Conservation (phyloP, 306 rosid species). For the Geum urbanum region DNA sequence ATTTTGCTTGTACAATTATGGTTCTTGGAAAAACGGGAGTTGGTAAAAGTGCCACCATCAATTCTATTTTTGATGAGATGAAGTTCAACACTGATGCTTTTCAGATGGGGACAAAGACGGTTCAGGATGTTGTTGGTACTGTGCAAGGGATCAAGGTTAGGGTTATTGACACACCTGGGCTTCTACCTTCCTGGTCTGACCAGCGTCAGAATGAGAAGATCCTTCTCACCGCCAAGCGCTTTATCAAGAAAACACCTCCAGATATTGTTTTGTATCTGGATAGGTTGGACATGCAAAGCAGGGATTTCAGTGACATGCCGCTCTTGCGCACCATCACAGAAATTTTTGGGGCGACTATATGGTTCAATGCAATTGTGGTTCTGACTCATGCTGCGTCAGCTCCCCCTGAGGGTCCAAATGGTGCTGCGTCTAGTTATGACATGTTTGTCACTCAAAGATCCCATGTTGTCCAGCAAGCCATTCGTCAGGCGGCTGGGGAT, state of each 20-base stretch:
- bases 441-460: constrained; percentile 96
- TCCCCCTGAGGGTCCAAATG: constrained; percentile 97
- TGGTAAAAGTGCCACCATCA: constrained; percentile 97
- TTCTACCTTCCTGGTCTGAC: constrained; percentile 83
- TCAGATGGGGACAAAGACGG: constrained; percentile 82
- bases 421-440: constrained; percentile 85
- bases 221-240: constrained; percentile 67
- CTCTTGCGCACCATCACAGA: constrained; percentile 86
- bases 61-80: constrained; percentile 90
- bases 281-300: constrained; percentile 88
- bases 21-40: constrained; percentile 97
- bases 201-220: constrained; percentile 86
- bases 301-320: constrained; percentile 97
- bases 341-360: constrained; percentile 85
- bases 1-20: constrained; percentile 95
- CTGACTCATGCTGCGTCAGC: constrained; percentile 97
- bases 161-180: constrained; percentile 96
- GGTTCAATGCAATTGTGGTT: constrained; percentile 98
- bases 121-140: constrained; percentile 94
- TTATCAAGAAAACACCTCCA: constrained; percentile 89
- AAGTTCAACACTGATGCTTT: constrained; percentile 88
- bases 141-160: constrained; percentile 94
- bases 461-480: constrained; percentile 97
- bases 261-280: constrained; percentile 94
- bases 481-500: constrained; percentile 99